phyloP scores from a whole-genome alignment of 345 rosid genomes.

The Salix koriyanagi region DNA sequence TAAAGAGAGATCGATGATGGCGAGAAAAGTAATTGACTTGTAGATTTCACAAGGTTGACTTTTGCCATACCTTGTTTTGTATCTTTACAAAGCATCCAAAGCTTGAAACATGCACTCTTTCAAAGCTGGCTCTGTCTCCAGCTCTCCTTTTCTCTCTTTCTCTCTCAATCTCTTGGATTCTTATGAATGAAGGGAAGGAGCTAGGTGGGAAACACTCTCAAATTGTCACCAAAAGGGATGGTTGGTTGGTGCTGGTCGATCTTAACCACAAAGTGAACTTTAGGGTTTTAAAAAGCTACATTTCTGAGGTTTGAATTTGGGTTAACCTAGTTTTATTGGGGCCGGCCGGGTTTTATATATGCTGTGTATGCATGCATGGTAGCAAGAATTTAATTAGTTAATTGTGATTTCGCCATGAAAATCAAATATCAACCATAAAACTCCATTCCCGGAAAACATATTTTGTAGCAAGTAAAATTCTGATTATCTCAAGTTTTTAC shows the following conservation, averaged over 20 bases:
- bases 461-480: no score
- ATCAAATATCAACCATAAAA: neutral
- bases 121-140: neutral
- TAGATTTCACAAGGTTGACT: conserved; percentile 35
- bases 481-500: accelerated
- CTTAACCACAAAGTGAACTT: neutral
- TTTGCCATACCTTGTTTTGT: conserved; percentile 22
- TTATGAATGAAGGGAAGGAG: conserved; percentile 28
- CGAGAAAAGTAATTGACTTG: conserved; percentile 44
- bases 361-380: neutral
- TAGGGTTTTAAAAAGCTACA: neutral
- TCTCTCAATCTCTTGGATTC: conserved; percentile 27
- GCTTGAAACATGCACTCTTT: conserved; percentile 15
- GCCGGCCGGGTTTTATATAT: neutral
- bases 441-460: no score
- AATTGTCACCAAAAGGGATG: conserved; percentile 15
- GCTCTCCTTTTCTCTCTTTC: neutral
- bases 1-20: conserved; percentile 7
- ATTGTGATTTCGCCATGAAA: neutral
- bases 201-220: conserved; percentile 42
- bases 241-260: conserved; percentile 23
- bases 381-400: neutral
- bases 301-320: neutral
- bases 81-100: conserved; percentile 37
- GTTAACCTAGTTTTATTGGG: neutral